A percentile compares a stretch with the other conserved stretches of the same genome.
Conservation (phyloP, 73 alveolate species). For the Paramecium tetraurelia region DNA sequence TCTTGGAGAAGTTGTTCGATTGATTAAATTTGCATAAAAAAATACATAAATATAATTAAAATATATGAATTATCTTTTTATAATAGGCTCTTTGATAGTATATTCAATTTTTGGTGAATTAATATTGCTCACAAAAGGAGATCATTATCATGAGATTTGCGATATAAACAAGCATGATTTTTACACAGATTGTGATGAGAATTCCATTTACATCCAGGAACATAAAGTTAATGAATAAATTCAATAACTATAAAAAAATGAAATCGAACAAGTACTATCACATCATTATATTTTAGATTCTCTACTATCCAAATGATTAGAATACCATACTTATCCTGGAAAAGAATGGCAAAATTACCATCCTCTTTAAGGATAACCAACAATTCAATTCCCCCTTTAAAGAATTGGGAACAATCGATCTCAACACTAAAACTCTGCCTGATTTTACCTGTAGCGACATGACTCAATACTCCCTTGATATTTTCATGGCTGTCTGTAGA, state of each 20-base stretch:
- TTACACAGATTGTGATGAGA: neutral
- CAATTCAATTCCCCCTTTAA: neutral
- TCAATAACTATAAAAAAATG: neutral
- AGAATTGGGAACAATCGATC: neutral
- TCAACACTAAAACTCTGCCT: neutral
- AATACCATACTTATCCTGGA: neutral
- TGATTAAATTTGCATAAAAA: neutral
- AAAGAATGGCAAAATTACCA: neutral
- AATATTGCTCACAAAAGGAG: neutral
- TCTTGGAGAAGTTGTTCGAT: slow-evolving; percentile 48
- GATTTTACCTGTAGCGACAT: neutral
- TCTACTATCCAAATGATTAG: neutral
- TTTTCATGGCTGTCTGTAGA: neutral
- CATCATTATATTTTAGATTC: neutral
- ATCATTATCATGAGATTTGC: neutral
- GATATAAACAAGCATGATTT: neutral
- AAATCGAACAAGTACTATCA: neutral
- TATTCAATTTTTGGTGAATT: neutral
- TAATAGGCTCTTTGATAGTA: neutral
- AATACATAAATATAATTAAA: neutral
- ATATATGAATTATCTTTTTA: neutral
- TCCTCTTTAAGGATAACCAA: neutral
- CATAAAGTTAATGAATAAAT: neutral
- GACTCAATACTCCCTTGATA: neutral
- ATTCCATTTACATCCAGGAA: neutral